Conservation (phyloP, 225 moss, liverwort and hornwort genomes). For the Straminergon stramineum region DNA sequence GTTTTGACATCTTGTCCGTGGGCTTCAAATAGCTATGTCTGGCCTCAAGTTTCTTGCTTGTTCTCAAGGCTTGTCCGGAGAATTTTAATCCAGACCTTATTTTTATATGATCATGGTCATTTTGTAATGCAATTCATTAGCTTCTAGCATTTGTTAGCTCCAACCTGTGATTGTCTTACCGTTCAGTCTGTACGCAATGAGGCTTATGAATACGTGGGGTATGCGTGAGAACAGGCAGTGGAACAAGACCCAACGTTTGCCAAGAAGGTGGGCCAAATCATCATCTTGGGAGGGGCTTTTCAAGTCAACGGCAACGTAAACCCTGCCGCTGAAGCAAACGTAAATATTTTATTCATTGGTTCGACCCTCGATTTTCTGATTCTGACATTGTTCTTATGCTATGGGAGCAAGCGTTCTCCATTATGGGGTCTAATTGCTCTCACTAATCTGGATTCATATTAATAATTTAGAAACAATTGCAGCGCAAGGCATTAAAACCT, state of each 20-base stretch:
- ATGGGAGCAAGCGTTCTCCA: background rate
- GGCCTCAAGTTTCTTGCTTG: background rate
- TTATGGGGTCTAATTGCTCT: background rate
- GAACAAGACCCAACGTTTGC: slow-evolving; percentile 74
- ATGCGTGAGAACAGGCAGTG: slow-evolving; percentile 63
- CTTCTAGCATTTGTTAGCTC: background rate
- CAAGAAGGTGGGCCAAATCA: slow-evolving; percentile 80
- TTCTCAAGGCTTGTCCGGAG: background rate
- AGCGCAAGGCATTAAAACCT: background rate
- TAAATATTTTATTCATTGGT: background rate
- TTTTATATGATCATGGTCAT: background rate
- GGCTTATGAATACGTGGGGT: background rate
- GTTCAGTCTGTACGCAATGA: background rate
- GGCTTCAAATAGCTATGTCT: background rate
- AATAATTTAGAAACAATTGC: background rate
- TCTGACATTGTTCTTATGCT: background rate
- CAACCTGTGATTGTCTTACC: background rate
- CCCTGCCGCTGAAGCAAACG: slow-evolving; percentile 98
- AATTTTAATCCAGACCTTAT: background rate
- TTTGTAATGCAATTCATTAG: background rate
- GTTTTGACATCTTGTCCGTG: background rate
- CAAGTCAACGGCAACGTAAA: slow-evolving; percentile 93
- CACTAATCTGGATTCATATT: background rate
- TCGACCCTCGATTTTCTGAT: background rate
- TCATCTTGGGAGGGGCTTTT: slow-evolving; percentile 88